phyloP scores from a whole-genome alignment of 1,284 basidiomycete species.

The Ceratobasidium sp. region DNA sequence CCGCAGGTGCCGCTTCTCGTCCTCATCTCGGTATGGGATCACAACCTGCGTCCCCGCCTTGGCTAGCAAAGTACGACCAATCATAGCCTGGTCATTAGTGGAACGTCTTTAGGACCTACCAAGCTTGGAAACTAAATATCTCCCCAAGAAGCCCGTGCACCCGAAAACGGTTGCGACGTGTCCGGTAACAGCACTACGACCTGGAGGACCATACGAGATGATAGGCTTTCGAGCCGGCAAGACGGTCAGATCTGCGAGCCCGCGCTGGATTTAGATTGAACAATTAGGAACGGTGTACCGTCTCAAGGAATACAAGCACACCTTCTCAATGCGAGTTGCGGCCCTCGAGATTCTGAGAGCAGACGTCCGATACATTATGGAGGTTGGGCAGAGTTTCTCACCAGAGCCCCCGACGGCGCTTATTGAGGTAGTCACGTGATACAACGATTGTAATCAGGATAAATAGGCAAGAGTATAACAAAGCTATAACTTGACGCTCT shows the following conservation, averaged over 20 bases:
- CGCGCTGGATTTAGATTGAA: constrained; percentile 21
- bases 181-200: constrained; percentile 88
- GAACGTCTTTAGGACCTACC: constrained; percentile 64
- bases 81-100: constrained; percentile 34
- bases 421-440: constrained; percentile 25
- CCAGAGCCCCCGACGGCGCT: constrained; percentile 19
- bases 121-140: constrained; percentile 94
- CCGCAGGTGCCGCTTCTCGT: constrained; percentile 91
- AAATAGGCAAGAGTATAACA: constrained; percentile 22
- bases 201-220: constrained; percentile 81
- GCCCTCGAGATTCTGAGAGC: constrained; percentile 41
- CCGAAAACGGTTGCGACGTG: constrained; percentile 98
- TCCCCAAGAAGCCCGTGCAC: constrained; percentile 93
- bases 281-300: not conserved
- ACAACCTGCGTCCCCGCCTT: constrained; percentile 95
- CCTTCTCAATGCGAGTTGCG: constrained; percentile 34
- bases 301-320: not conserved
- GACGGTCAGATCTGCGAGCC: constrained; percentile 46
- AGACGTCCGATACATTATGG: constrained; percentile 39
- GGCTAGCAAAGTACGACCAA: constrained; percentile 62
- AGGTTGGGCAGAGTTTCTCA: constrained; percentile 34
- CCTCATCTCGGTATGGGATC: constrained; percentile 96
- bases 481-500: constrained; percentile 75
- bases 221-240: constrained; percentile 65
- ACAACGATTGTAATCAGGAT: constrained; percentile 7